Evolutionary conservation across 78 protist genomes (phyloP), one percentile per base, ranked within the genome.

Genomic region (Dictyostelium capitatum): DNA sequence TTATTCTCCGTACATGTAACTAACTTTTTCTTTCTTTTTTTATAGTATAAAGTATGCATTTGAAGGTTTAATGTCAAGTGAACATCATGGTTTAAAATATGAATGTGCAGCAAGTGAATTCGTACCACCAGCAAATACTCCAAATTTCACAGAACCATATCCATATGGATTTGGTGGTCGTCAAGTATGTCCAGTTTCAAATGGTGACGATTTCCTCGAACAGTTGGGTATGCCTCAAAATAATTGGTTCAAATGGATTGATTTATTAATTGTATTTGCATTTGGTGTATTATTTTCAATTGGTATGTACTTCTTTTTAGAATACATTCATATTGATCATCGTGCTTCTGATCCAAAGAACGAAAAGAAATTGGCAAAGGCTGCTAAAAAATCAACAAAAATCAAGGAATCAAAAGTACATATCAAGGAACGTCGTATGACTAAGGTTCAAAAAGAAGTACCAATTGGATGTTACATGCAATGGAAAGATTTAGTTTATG

Each of bases 161-260:
- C 83, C 78, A 20, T 0, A 0, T 1, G 43, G 53, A 6, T 69
- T 5, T 72, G 54, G 53, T 12, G 77, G 90, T 54, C 0, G 4
- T 0, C 82, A 75, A 23, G 30, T 43, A 0, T 91, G 95, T 30
- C 95, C 80, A 67, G 11, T 10, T 23, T 20, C 43, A 0, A 48
- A 50, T 0, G 95, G 95, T 65, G 57, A 32, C 20, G 64, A 90
- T 20, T 81, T 82, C 79, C 53, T 90, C 20, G n/a, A 69, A 17
- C 64, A 10, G 19, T 32, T 81, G 6, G 90, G 95, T 50, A 64
- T 90, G 75, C 80, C 69, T 25, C 57, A 90, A 74, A 79, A 90
- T 51, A 82, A 81, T 53, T 90, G 95, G 95, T 90, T 81, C 90
- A 90, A 90, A 56, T 90, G 89, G 95, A 57, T 90, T 57, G 90